A percentile compares a stretch with the other conserved stretches of the same genome.
These are phyloP conservation scores for Aspergillus amoenus DNA, from an alignment of 2,329 filamentous ascomycete species.

Conservation along the genomic window DNA sequence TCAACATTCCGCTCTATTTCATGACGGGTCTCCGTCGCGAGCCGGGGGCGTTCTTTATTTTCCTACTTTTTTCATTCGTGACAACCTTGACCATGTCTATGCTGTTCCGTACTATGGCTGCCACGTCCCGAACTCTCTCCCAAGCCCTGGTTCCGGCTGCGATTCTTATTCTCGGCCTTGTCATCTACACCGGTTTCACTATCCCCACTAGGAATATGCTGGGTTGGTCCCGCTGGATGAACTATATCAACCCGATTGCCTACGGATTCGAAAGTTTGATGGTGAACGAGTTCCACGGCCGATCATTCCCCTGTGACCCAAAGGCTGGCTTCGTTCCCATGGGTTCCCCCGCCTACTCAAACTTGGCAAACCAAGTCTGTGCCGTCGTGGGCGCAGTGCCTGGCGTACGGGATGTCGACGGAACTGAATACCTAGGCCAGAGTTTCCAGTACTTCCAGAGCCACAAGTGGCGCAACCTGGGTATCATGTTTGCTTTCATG, in stretches of 20 bases:
- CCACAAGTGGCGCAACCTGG: conserved; percentile 69
- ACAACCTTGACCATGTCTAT: conserved; percentile 79
- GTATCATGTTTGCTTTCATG: conserved; percentile 66
- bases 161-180: conserved; percentile 45
- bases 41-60: conserved; percentile 79
- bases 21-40: conserved; percentile 77
- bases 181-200: conserved; percentile 53
- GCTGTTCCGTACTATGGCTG: conserved; percentile 81
- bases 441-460: conserved; percentile 58
- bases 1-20: conserved; percentile 83
- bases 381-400: conserved; percentile 57
- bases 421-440: conserved; percentile 57
- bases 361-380: conserved; percentile 52
- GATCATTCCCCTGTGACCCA: conserved; percentile 54
- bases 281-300: conserved; percentile 75
- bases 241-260: conserved; percentile 74
- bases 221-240: conserved; percentile 79
- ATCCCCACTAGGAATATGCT: conserved; percentile 62
- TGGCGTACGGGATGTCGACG: conserved; percentile 54
- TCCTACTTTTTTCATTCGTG: conserved; percentile 71
- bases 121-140: conserved; percentile 65
- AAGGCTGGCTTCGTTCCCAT: conserved; percentile 44
- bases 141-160: conserved; percentile 59
- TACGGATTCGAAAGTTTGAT: conserved; percentile 80
- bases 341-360: conserved; percentile 36